Percentiles rank a stretch among this genome's conserved stretches.
Conservation (phyloP, 176 grass and related monocot genomes). For the Oryza officinalis region DNA sequence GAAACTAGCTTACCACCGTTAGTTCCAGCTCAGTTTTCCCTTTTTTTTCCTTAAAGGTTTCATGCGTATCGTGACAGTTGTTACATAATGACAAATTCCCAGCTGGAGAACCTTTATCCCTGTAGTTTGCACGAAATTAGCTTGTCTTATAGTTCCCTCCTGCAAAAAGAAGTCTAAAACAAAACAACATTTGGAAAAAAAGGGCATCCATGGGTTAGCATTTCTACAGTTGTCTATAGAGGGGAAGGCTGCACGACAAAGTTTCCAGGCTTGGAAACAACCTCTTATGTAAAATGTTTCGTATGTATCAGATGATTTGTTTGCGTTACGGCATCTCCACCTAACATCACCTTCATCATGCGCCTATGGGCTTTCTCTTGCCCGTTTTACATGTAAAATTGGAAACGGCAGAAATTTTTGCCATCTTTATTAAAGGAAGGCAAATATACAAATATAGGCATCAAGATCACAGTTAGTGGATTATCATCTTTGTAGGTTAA, state of each 20-base stretch:
- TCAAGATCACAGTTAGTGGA: not conserved
- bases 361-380: not conserved
- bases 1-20: constrained; percentile 24
- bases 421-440: not conserved
- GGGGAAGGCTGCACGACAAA: constrained; percentile 11
- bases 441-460: not conserved
- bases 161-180: constrained; percentile 11
- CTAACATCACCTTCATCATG: not conserved
- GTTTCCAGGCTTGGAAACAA: constrained; percentile 4
- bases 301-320: not conserved
- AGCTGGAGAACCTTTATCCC: not conserved
- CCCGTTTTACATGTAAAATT: not conserved
- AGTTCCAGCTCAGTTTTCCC: constrained; percentile 1
- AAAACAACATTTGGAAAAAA: not conserved
- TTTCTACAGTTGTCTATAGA: constrained; percentile 12
- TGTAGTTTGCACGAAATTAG: constrained; percentile 10
- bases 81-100: not conserved
- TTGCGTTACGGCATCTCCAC: not conserved
- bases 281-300: not conserved
- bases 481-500: not conserved
- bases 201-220: not conserved
- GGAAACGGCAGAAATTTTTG: not conserved
- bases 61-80: not conserved
- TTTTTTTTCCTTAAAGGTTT: not conserved
- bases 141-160: not conserved